Conservation (phyloP, 1,284 basidiomycete genomes). For the Gymnopus androsaceus region DNA sequence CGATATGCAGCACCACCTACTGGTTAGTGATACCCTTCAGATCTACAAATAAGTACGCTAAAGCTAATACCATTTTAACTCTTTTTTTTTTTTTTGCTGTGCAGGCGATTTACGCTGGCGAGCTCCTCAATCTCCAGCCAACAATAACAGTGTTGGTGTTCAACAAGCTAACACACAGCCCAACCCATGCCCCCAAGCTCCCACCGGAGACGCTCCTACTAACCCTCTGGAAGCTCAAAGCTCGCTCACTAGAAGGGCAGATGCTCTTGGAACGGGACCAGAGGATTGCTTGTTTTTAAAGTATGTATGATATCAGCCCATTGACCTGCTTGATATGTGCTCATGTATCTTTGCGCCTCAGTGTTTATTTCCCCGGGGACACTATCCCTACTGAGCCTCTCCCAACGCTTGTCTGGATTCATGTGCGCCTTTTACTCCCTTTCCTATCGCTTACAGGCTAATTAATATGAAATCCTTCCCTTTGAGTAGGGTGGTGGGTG, state of each 20-base stretch:
- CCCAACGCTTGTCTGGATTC: slow-evolving; percentile 26
- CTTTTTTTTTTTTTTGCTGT: no score
- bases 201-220: slow-evolving; percentile 9
- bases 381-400: slow-evolving; percentile 19
- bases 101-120: slow-evolving; percentile 36
- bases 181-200: slow-evolving; percentile 28
- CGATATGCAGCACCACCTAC: slow-evolving; percentile 35
- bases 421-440: neutral
- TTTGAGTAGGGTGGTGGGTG: slow-evolving; percentile 39
- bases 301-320: slow-evolving; percentile 18
- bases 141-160: slow-evolving; percentile 27
- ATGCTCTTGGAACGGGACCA: slow-evolving; percentile 5
- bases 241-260: neutral
- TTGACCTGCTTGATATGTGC: neutral
- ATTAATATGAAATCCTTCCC: neutral
- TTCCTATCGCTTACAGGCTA: neutral
- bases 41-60: neutral
- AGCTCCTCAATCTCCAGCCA: slow-evolving; percentile 32
- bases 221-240: slow-evolving; percentile 12
- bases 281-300: slow-evolving; percentile 37
- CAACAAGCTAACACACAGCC: slow-evolving; percentile 35
- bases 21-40: slow-evolving; percentile 22
- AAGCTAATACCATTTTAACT: neutral
- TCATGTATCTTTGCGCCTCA: neutral
- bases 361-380: slow-evolving; percentile 29